Evolutionary conservation across 495 filamentous ascomycete species (phyloP).

Genomic region (Xylaria longipes): DNA sequence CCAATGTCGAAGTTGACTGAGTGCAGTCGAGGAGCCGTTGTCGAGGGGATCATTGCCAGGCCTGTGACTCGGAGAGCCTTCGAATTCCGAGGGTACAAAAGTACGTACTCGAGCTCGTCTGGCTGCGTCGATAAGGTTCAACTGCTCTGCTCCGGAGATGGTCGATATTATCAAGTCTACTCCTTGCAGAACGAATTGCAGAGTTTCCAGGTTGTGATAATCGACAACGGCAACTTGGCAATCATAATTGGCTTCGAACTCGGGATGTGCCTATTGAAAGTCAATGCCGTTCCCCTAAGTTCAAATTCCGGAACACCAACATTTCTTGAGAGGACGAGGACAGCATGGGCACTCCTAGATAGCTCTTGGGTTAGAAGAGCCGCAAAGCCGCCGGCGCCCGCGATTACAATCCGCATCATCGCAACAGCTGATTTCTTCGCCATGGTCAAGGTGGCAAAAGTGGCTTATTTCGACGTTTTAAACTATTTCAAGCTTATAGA

Average conservation of each 20-base stretch:
- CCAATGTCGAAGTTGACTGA: constrained; percentile 61
- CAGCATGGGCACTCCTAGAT: constrained; percentile 64
- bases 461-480: not conserved
- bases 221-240: constrained; percentile 69
- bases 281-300: constrained; percentile 35
- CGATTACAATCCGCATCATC: constrained; percentile 77
- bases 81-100: constrained; percentile 79
- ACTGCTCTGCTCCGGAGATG: constrained; percentile 66
- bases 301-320: constrained; percentile 47
- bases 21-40: constrained; percentile 53
- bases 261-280: constrained; percentile 44
- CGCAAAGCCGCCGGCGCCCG: constrained; percentile 72
- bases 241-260: constrained; percentile 52
- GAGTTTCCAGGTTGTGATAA: constrained; percentile 61
- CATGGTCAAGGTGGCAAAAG: constrained; percentile 41
- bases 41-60: constrained; percentile 61
- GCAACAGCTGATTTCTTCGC: constrained; percentile 40
- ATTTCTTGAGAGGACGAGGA: constrained; percentile 69
- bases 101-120: constrained; percentile 66
- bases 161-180: constrained; percentile 81
- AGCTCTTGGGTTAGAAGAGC: constrained; percentile 66
- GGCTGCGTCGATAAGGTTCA: constrained; percentile 76
- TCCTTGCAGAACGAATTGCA: constrained; percentile 67
- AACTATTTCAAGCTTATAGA: not conserved
- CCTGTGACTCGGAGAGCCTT: constrained; percentile 59